Conservation (phyloP, 2,329 filamentous ascomycete species). For the Iodosphaeria phyllophila region DNA sequence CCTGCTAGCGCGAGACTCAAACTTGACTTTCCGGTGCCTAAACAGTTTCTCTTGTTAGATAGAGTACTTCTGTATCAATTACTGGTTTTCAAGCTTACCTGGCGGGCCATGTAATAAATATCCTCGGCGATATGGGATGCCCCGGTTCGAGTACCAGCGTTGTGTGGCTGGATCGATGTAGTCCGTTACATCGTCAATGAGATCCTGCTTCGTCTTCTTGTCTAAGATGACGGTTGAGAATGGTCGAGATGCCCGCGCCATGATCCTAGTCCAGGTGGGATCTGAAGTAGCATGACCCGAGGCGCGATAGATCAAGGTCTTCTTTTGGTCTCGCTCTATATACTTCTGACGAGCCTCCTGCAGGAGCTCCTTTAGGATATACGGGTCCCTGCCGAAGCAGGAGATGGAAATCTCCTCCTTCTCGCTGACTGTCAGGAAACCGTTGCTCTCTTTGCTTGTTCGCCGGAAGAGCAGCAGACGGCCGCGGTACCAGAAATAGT, state of each 20-base stretch:
- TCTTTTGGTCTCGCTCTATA: conserved; percentile 36
- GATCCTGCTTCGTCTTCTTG: conserved; percentile 36
- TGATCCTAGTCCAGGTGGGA: conserved; percentile 40
- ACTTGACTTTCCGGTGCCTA: conserved; percentile 65
- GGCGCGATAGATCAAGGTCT: conserved; percentile 48
- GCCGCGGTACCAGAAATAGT: conserved; percentile 50
- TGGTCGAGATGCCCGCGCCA: conserved; percentile 39
- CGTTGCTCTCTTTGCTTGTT: conserved; percentile 23
- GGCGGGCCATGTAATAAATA: conserved; percentile 70
- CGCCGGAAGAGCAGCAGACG: conserved; percentile 39
- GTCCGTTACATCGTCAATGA: conserved; percentile 41
- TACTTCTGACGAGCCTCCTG: conserved; percentile 36
- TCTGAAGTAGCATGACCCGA: conserved; percentile 20
- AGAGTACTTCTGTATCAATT: too few species aligned
- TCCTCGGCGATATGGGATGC: conserved; percentile 70
- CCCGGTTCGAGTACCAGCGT: conserved; percentile 69
- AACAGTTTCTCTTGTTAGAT: too few species aligned
- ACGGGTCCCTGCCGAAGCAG: conserved; percentile 41
- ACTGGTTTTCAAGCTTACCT: too few species aligned
- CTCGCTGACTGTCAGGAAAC: conserved; percentile 24
- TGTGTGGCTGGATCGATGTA: conserved; percentile 43
- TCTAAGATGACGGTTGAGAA: conserved; percentile 48
- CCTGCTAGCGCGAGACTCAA: conserved; percentile 53
- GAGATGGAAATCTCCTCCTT: conserved; percentile 40
- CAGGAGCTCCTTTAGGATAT: conserved; percentile 41